phyloP scores from a whole-genome alignment of 768 basidiomycete species.

The Guyanaporus albipodus region DNA sequence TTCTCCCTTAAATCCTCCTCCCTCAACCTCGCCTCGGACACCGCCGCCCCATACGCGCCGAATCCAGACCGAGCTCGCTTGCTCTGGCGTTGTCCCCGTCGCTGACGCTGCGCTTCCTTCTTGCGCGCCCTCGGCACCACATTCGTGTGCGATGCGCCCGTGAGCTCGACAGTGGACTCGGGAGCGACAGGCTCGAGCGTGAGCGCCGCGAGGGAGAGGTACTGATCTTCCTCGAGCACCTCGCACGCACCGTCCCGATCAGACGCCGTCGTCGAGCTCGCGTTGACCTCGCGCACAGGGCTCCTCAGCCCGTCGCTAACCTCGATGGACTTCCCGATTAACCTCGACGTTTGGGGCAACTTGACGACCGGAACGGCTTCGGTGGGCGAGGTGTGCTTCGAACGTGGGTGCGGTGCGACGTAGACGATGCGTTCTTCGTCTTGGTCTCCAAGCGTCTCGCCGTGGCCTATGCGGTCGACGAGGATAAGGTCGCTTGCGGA shows the following conservation, averaged over 20 bases:
- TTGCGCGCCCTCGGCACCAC: constrained; percentile 24
- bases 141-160: constrained; percentile 24
- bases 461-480: constrained; percentile 18
- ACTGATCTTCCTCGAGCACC: constrained; percentile 4
- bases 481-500: constrained; percentile 23
- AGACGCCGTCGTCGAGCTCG: background rate
- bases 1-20: constrained; percentile 29
- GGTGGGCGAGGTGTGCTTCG: constrained; percentile 11
- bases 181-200: constrained; percentile 8
- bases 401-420: constrained; percentile 67
- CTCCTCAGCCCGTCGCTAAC: background rate
- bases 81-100: constrained; percentile 20
- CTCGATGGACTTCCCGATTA: constrained; percentile 16
- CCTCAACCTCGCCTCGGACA: constrained; percentile 50
- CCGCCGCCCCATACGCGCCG: constrained; percentile 49
- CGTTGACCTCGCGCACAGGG: constrained; percentile 11
- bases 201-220: constrained; percentile 28
- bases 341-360: constrained; percentile 22
- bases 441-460: constrained; percentile 16
- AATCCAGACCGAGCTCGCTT: constrained; percentile 31
- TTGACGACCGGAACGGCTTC: constrained; percentile 12
- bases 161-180: background rate
- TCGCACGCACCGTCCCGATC: background rate
- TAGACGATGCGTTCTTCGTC: constrained; percentile 65
- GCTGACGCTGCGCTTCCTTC: constrained; percentile 7